These are phyloP conservation scores for Medicago lupulina DNA, from an alignment of 306 rosid genomes.

Conservation along the genomic window DNA sequence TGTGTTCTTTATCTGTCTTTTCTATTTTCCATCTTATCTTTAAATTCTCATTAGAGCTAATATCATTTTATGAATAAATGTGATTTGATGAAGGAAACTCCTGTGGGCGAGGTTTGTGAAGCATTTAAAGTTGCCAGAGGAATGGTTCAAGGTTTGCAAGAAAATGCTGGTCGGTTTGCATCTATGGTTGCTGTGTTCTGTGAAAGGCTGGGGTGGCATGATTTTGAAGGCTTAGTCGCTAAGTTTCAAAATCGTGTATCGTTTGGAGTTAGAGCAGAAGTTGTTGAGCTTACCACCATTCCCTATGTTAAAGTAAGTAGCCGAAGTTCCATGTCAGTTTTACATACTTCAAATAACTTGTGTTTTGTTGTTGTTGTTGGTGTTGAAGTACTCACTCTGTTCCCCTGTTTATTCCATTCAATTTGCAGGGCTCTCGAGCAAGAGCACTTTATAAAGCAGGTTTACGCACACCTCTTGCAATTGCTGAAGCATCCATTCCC, in stretches of 20 bases:
- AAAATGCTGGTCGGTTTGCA: slow-evolving; percentile 98
- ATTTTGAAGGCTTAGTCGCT: slow-evolving; percentile 86
- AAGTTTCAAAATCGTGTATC: slow-evolving; percentile 97
- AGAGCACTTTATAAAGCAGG: slow-evolving; percentile 98
- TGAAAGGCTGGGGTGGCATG: slow-evolving; percentile 98
- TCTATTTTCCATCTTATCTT: slow-evolving; percentile 12
- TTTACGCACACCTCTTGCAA: slow-evolving; percentile 83
- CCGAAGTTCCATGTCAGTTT: slow-evolving; percentile 25
- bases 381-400: slow-evolving; percentile 7
- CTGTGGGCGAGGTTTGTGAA: slow-evolving; percentile 86
- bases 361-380: slow-evolving; percentile 2
- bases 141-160: slow-evolving; percentile 96
- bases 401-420: slow-evolving; percentile 42
- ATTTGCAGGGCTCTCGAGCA: slow-evolving; percentile 91
- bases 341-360: slow-evolving; percentile 33
- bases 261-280: slow-evolving; percentile 93
- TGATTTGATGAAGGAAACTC: slow-evolving; percentile 72
- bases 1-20: slow-evolving; percentile 1
- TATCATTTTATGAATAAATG: slow-evolving; percentile 19
- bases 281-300: slow-evolving; percentile 94
- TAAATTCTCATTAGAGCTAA: slow-evolving; percentile 16
- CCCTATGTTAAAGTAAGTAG: slow-evolving; percentile 77
- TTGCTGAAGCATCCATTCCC: slow-evolving; percentile 92
- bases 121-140: slow-evolving; percentile 96
- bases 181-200: slow-evolving; percentile 94